Base-by-base conservation (phyloP, 2,329 filamentous ascomycete species). In the Aspergillus fructus region DNA sequence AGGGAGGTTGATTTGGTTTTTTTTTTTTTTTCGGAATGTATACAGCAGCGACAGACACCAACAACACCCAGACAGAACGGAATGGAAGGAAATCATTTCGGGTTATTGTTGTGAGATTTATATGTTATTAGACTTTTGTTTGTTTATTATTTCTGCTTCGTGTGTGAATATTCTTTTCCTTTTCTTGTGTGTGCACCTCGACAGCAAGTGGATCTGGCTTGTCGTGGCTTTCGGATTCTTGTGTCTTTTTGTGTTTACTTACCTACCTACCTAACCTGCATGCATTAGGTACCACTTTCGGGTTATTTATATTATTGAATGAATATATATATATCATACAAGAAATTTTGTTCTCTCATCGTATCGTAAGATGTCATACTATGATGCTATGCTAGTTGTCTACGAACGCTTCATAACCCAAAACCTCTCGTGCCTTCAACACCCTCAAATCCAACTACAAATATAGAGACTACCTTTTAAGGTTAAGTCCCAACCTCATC, bases 401-500 rank as follows among this genome's bases (percentile, higher is more conserved):
- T 24, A 24, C 19, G 13, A 46, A 24, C 24, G 43, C n/a, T 43
- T 46, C 12, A 37, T 37, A 37, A 37, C n/a, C 34, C 12, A 15
- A 7, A 37, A 11, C 8, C 5, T 15, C 13, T 1, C 15, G 7
- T 15, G 12, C 15, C 34, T 5, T 4, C 5, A n/a, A 1, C 34
- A n/a, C 8, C 12, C 13, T 15, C 34, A n/a, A 37, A 15, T 3
- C 34, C 12, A n/a, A 37, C 34, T n/a, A 37, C 15, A 30, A 11
- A 3, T 30, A 30, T 11, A 30, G 3, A 11, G 4, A 30, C 3
- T 30, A 30, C 27, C 8, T 15, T 1, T 1, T 17, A 15, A 33
- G 7, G 5, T 11, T 13, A 17, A 48, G 3, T 56, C 48, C 50
- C 55, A 51, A 58, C 65, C 37, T 67, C 64, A 17, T 70, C 74